phyloP scores from a whole-genome alignment of 176 grass and related monocot genomes.

The Echinochloa phyllopogon region DNA sequence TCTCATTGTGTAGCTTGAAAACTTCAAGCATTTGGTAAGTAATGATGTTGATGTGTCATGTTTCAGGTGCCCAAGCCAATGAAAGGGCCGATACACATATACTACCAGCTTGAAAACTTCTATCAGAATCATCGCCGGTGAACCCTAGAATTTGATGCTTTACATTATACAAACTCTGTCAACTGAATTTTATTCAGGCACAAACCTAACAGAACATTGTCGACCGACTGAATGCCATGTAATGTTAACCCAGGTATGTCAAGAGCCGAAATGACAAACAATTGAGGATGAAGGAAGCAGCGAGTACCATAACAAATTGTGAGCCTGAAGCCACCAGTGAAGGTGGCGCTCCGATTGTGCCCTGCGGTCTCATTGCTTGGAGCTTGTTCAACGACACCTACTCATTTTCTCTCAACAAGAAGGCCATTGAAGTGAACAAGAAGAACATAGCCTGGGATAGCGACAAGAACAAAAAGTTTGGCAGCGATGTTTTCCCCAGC shows the following conservation, averaged over 20 bases:
- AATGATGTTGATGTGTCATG: neutral
- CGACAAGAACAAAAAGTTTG: slow-evolving; percentile 74
- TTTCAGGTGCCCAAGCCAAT: slow-evolving; percentile 85
- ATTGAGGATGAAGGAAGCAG: slow-evolving; percentile 40
- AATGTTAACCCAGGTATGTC: slow-evolving; percentile 58
- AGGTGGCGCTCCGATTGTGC: slow-evolving; percentile 65
- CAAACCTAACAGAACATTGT: neutral
- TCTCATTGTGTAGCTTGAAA: neutral
- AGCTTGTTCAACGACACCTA: slow-evolving; percentile 95
- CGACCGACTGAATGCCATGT: neutral
- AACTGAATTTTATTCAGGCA: neutral
- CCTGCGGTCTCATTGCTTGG: slow-evolving; percentile 94
- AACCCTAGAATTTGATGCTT: neutral
- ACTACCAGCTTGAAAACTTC: slow-evolving; percentile 92
- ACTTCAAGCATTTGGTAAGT: neutral
- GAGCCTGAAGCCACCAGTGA: slow-evolving; percentile 62
- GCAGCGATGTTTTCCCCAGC: slow-evolving; percentile 75
- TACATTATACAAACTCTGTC: neutral
- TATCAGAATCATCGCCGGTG: slow-evolving; percentile 97
- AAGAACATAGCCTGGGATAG: slow-evolving; percentile 96
- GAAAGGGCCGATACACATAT: slow-evolving; percentile 80
- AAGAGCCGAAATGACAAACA: slow-evolving; percentile 87
- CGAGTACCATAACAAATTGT: slow-evolving; percentile 49
- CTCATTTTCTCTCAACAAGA: slow-evolving; percentile 64
- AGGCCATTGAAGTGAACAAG: slow-evolving; percentile 67